phyloP scores from a whole-genome alignment of 352 stramenopile species.

The Pilasporangium apinafurcum region DNA sequence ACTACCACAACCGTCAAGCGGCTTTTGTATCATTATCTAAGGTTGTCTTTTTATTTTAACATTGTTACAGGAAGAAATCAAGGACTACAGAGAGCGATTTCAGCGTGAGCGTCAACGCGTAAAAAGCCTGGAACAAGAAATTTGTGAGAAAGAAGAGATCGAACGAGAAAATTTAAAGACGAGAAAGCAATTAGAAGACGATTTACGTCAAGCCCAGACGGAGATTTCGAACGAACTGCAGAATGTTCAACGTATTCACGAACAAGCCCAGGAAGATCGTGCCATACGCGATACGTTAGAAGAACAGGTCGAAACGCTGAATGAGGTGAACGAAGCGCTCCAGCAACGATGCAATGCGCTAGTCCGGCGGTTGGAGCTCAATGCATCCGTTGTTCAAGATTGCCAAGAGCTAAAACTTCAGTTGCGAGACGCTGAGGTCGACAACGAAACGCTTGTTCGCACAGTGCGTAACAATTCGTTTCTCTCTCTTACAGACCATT shows the following conservation, averaged over 20 bases:
- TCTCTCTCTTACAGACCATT: not conserved
- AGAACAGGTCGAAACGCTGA: conserved; percentile 59
- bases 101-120: conserved; percentile 45
- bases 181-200: conserved; percentile 38
- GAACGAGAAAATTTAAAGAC: conserved; percentile 21
- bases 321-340: conserved; percentile 68
- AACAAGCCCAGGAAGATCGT: conserved; percentile 45
- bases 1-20: not conserved
- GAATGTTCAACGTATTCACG: conserved; percentile 32
- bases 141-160: conserved; percentile 29
- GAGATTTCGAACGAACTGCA: conserved; percentile 48
- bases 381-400: conserved; percentile 30
- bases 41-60: not conserved
- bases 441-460: conserved; percentile 66
- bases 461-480: conserved; percentile 19
- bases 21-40: not conserved
- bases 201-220: conserved; percentile 50
- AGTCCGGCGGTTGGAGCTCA: conserved; percentile 56
- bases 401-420: conserved; percentile 62
- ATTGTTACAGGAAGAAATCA: conserved; percentile 28
- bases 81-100: conserved; percentile 33
- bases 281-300: conserved; percentile 47
- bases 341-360: conserved; percentile 67
- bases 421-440: conserved; percentile 48
- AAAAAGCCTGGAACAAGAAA: conserved; percentile 50